A percentile compares a stretch with the other conserved stretches of the same genome.
These are phyloP conservation scores for Xylaria scruposa DNA, from an alignment of 495 filamentous ascomycete species.

Conservation along the genomic window DNA sequence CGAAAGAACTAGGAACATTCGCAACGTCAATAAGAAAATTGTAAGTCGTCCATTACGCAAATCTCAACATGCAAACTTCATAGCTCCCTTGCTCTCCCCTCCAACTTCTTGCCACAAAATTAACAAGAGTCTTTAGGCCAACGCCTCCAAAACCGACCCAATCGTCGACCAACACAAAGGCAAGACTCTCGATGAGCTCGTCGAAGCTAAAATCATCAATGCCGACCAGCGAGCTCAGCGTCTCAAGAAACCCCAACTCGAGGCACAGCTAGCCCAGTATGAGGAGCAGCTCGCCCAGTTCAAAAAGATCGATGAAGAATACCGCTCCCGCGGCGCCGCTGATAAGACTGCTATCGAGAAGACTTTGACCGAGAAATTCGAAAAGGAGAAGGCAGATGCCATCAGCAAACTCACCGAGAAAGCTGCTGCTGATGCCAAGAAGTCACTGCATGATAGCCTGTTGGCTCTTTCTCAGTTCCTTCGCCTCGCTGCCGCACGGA, in stretches of 20 bases:
- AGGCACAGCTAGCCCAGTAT: slow-evolving; percentile 72
- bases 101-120: background rate
- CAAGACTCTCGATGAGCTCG: slow-evolving; percentile 83
- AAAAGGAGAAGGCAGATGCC: slow-evolving; percentile 70
- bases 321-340: slow-evolving; percentile 67
- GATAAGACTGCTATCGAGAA: slow-evolving; percentile 79
- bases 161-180: slow-evolving; percentile 78
- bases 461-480: slow-evolving; percentile 80
- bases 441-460: slow-evolving; percentile 61
- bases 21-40: slow-evolving; percentile 86
- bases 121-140: slow-evolving; percentile 59
- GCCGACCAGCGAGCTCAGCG: slow-evolving; percentile 87
- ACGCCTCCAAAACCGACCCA: slow-evolving; percentile 77
- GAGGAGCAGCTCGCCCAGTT: slow-evolving; percentile 85
- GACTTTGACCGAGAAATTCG: slow-evolving; percentile 71
- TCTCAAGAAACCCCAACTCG: slow-evolving; percentile 86
- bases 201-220: slow-evolving; percentile 85
- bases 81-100: background rate
- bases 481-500: slow-evolving; percentile 74
- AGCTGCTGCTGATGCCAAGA: slow-evolving; percentile 62
- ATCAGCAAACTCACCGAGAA: slow-evolving; percentile 60
- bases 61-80: slow-evolving; percentile 19
- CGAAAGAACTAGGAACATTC: slow-evolving; percentile 69
- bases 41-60: slow-evolving; percentile 57
- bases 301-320: slow-evolving; percentile 81